Conservation (phyloP, 441 rosid genomes). For the Erodium moschatum region DNA sequence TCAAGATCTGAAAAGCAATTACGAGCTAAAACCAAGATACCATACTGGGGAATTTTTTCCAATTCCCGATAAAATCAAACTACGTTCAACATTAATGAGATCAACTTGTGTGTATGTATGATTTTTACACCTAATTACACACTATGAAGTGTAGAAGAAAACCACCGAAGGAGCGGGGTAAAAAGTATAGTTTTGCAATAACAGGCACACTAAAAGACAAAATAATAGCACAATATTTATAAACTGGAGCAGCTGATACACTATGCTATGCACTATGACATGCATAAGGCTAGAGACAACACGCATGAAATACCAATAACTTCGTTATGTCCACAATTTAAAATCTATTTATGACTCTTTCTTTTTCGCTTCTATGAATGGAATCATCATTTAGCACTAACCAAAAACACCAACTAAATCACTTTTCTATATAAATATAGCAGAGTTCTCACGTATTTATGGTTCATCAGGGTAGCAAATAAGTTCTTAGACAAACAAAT, state of each 20-base stretch:
- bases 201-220: no score
- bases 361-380: neutral
- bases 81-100: neutral
- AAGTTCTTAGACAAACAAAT: neutral
- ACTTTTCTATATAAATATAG: neutral
- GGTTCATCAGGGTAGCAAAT: neutral
- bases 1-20: neutral
- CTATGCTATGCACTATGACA: neutral
- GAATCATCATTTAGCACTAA: neutral
- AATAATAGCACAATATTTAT: no score
- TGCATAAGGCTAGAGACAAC: neutral
- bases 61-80: neutral
- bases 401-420: neutral
- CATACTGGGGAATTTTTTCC: neutral
- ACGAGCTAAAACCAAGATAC: neutral
- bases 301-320: neutral
- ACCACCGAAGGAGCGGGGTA: no score
- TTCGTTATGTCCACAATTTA: no score
- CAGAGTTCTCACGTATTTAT: neutral
- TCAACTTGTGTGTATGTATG: neutral
- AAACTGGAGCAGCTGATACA: neutral
- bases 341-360: neutral
- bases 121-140: neutral
- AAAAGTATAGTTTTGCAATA: no score
- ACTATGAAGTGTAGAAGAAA: no score